A percentile compares a stretch with the other conserved stretches of the same genome.
These are phyloP conservation scores for Backusella tuberculispora DNA, from an alignment of 192 early-diverging fungal genomes.

Conservation along the genomic window DNA sequence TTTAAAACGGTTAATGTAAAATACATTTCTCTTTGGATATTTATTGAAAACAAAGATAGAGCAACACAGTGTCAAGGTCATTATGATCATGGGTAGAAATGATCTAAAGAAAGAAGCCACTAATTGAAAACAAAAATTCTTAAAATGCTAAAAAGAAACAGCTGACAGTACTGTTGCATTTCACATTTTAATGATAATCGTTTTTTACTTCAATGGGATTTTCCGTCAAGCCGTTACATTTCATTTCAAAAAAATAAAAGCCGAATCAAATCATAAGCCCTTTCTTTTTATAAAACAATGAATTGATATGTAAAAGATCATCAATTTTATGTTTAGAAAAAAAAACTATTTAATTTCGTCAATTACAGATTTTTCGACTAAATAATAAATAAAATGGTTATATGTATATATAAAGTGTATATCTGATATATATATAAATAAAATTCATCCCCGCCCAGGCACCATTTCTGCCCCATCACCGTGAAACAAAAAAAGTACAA, in stretches of 20 bases:
- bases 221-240: constrained; percentile 13
- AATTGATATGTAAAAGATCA: background rate
- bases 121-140: background rate
- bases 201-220: constrained; percentile 14
- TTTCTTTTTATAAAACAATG: background rate
- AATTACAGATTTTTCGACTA: background rate
- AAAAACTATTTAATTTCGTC: background rate
- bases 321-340: constrained; percentile 7
- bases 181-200: constrained; percentile 7
- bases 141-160: constrained; percentile 15
- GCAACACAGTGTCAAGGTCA: constrained; percentile 10
- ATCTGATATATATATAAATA: constrained; percentile 4
- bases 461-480: constrained; percentile 11
- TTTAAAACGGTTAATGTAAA: background rate
- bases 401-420: background rate
- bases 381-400: background rate
- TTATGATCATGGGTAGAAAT: constrained; percentile 12
- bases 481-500: constrained; percentile 5
- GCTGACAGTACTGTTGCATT: constrained; percentile 15
- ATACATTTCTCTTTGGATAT: background rate
- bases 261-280: background rate
- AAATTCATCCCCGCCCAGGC: constrained; percentile 14
- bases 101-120: constrained; percentile 3
- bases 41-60: background rate
- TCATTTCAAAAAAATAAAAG: background rate